Conservation (phyloP, 2,329 filamentous ascomycete species). For the Colletotrichum brevisporum region DNA sequence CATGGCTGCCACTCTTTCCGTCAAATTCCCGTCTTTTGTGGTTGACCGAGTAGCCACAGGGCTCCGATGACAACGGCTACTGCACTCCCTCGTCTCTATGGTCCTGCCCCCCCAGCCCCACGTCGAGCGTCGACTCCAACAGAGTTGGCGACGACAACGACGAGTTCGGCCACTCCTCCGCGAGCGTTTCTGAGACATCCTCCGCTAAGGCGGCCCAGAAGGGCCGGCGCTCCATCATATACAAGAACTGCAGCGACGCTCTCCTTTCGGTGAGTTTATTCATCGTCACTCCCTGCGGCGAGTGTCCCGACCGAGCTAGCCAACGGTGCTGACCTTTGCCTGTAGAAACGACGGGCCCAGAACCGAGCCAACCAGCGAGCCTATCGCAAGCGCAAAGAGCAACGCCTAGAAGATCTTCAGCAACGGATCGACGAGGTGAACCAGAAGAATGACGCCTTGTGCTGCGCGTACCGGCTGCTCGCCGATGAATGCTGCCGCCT, state of each 20-base stretch:
- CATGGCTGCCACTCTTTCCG: too few relatives aligned
- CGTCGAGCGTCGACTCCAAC: conserved; percentile 34
- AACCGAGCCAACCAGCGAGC: conserved; percentile 40
- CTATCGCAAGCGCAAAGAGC: conserved; percentile 38
- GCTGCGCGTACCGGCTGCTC: conserved; percentile 36
- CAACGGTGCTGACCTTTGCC: conserved; percentile 12
- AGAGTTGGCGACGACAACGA: conserved; percentile 30
- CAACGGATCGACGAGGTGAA: conserved; percentile 34
- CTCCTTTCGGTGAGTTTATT: conserved; percentile 36
- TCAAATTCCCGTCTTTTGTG: background rate
- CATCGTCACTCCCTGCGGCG: background rate
- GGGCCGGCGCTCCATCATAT: conserved; percentile 34
- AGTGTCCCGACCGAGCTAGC: background rate
- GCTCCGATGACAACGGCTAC: conserved; percentile 28
- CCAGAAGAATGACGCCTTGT: conserved; percentile 39
- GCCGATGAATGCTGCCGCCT: conserved; percentile 32
- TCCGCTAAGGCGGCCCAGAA: conserved; percentile 18
- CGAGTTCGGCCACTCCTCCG: conserved; percentile 27
- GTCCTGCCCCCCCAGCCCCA: conserved; percentile 36
- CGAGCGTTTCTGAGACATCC: conserved; percentile 16
- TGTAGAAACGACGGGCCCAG: conserved; percentile 34
- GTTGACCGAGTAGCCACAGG: conserved; percentile 13
- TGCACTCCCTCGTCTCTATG: conserved; percentile 34
- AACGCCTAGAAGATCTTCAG: conserved; percentile 37
- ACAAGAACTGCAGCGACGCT: conserved; percentile 41